Evolutionary conservation across 306 rosid species (phyloP).

Genomic region (Lathyrus aphaca): DNA sequence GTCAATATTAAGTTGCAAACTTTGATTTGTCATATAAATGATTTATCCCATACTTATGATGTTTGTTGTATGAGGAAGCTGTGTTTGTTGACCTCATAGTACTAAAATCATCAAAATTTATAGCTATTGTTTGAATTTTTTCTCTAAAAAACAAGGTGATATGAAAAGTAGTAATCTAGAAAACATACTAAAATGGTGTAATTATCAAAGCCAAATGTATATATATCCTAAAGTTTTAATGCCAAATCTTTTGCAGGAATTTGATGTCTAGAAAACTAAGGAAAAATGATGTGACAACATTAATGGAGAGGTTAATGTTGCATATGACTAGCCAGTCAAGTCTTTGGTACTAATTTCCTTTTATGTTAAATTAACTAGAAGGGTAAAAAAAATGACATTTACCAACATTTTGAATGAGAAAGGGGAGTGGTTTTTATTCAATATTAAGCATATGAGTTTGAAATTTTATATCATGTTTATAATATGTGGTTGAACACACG

Average conservation of each 20-base stretch:
- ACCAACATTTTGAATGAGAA: slow-evolving; percentile 18
- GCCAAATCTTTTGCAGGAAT: slow-evolving; percentile 33
- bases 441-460: too few species aligned
- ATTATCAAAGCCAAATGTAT: slow-evolving; percentile 33
- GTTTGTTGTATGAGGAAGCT: slow-evolving; percentile 17
- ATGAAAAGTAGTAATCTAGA: slow-evolving; percentile 23
- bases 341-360: slow-evolving; percentile 17
- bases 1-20: slow-evolving; percentile 23
- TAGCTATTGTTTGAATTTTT: slow-evolving; percentile 11
- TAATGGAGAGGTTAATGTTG: slow-evolving; percentile 22
- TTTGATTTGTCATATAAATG: slow-evolving; percentile 39
- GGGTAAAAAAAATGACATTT: slow-evolving; percentile 15
- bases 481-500: too few species aligned
- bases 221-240: slow-evolving; percentile 36
- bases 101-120: slow-evolving; percentile 11
- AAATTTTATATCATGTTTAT: too few species aligned
- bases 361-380: slow-evolving; percentile 2
- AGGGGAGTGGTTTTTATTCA: neutral
- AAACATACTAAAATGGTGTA: slow-evolving; percentile 17
- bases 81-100: slow-evolving; percentile 20
- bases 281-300: slow-evolving; percentile 47
- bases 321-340: slow-evolving; percentile 37
- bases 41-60: slow-evolving; percentile 25
- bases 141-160: slow-evolving; percentile 17
- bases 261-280: slow-evolving; percentile 37